Base-by-base conservation (phyloP, 1,139 yeast genomes). In the Arxiozyma slooffiae region DNA sequence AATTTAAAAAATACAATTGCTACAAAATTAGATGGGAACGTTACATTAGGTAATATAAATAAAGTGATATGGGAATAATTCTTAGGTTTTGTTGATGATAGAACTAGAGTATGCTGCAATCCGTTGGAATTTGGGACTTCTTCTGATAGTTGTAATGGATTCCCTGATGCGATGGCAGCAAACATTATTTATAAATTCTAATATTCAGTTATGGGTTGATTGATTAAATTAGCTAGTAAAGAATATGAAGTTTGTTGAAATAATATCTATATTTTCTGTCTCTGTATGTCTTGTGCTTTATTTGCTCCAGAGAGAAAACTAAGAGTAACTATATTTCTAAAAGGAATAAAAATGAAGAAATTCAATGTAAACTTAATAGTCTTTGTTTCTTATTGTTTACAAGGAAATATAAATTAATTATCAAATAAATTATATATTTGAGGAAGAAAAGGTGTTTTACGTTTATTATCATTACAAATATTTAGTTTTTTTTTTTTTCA, bases 1-100 rank as follows among this genome's bases (percentile, higher is more conserved):
- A 89, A 69, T 64, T 92, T 96, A 68, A 89, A 90, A 67, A 85
- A 92, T 3, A 92, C 87, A 46, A 90, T 75, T 0, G 97, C 97
- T 0, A 92, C 81, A 60, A 74, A 83, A 49, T 77, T 78, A 1
- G 80, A 76, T 50, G 90, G 96, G 45, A 85, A 71, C 6, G 72
- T 73, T 3, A 76, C 75, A 57, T 72, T 85, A 1, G 96, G 96
- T 11, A 88, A 73, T 40, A 86, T 70, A 61, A 88, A 88, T 20
- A 88, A 71, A 2, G 92, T 83, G 48, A 88, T 74, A 62, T 85
- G 90, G 46, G 88, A 82, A 50, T 66, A 63, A 5, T 61, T 58
- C 38, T 64, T 64, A n/a, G 69, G 67, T 50, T 63, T 64, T 7
- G 68, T 63, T 3, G 68, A 64, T 0, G 68, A 60, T 40, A 67